phyloP scores from a whole-genome alignment of 2,329 filamentous ascomycete species.

The Pyrenochaeta sp. region DNA sequence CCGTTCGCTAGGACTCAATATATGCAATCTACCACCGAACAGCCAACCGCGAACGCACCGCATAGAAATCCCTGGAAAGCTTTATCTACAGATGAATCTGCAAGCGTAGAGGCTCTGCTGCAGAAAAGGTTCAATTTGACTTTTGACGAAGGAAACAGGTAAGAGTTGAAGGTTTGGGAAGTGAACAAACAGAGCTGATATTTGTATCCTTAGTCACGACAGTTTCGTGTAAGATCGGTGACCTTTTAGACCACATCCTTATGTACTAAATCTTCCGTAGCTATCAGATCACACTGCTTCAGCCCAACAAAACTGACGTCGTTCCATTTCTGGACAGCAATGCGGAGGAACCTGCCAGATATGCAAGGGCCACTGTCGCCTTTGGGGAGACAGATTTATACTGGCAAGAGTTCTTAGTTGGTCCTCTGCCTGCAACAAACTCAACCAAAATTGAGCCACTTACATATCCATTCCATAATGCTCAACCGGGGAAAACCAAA shows the following conservation, averaged over 20 bases:
- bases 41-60: conserved; percentile 16
- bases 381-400: conserved; percentile 39
- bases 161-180: background rate
- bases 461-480: conserved; percentile 31
- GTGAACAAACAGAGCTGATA: background rate
- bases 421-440: conserved; percentile 58
- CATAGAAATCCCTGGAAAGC: conserved; percentile 20
- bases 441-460: conserved; percentile 42
- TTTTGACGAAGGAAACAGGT: conserved; percentile 17
- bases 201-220: conserved; percentile 7
- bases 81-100: conserved; percentile 18
- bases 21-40: background rate
- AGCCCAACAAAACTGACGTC: conserved; percentile 34
- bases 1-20: background rate
- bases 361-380: conserved; percentile 31
- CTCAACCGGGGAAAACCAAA: conserved; percentile 20
- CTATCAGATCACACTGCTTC: conserved; percentile 16
- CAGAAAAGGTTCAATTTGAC: conserved; percentile 14
- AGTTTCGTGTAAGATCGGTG: conserved; percentile 20
- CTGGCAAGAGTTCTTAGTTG: conserved; percentile 58
- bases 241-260: background rate
- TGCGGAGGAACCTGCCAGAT: conserved; percentile 20
- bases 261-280: conserved; percentile 8
- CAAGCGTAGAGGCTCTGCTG: conserved; percentile 16
- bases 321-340: conserved; percentile 22